Evolutionary conservation across 495 filamentous ascomycete genomes (phyloP).

Genomic region (Hypomontagnella submonticulosa): DNA sequence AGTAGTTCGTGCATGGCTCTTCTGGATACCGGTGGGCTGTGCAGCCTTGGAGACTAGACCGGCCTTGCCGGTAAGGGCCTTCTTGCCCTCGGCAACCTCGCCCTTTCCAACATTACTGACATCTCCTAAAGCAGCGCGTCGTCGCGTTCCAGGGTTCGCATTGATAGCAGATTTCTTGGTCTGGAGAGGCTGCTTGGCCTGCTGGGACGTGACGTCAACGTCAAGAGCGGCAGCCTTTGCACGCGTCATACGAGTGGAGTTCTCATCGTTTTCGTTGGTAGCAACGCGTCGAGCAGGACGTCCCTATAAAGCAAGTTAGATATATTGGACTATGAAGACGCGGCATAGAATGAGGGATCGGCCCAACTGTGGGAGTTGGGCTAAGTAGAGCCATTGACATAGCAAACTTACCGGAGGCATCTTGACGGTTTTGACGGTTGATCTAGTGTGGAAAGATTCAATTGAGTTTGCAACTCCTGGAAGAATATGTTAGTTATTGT

Average conservation of each 20-base stretch:
- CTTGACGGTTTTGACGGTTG: slow-evolving; percentile 39
- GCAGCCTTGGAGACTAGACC: slow-evolving; percentile 82
- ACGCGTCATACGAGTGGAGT: slow-evolving; percentile 86
- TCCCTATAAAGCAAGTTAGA: slow-evolving; percentile 37
- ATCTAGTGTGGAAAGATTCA: slow-evolving; percentile 32
- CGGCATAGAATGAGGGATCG: slow-evolving; percentile 15
- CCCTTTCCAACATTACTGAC: slow-evolving; percentile 92
- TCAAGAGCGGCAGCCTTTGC: slow-evolving; percentile 86
- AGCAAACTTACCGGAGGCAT: slow-evolving; percentile 65
- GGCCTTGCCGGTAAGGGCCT: slow-evolving; percentile 64
- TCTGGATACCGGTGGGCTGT: slow-evolving; percentile 80
- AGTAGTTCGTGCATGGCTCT: slow-evolving; percentile 70
- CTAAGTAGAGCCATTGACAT: not conserved
- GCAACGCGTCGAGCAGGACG: slow-evolving; percentile 63
- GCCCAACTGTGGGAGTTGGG: not conserved
- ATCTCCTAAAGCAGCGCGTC: slow-evolving; percentile 86
- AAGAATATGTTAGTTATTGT: slow-evolving; percentile 8
- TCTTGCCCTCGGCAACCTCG: slow-evolving; percentile 78
- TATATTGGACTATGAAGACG: slow-evolving; percentile 26
- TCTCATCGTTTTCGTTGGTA: slow-evolving; percentile 96
- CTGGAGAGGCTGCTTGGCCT: slow-evolving; percentile 72
- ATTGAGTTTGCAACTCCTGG: not conserved
- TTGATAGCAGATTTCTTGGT: slow-evolving; percentile 76
- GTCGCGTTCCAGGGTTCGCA: slow-evolving; percentile 61
- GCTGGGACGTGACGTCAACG: slow-evolving; percentile 63